Evolutionary conservation across 768 basidiomycete genomes (phyloP).

Genomic region (Cystofilobasidium macerans): DNA sequence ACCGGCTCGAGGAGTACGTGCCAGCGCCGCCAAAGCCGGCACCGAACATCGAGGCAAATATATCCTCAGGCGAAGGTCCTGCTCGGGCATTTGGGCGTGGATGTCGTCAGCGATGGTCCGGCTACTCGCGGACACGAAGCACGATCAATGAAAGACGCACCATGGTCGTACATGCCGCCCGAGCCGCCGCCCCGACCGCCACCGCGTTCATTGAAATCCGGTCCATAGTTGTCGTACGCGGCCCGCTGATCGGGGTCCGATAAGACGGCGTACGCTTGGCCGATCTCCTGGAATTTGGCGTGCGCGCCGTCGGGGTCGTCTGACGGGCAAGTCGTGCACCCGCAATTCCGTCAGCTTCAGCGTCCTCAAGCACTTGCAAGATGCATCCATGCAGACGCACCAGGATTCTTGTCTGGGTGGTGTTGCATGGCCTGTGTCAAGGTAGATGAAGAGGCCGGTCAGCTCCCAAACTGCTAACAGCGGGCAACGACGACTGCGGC

Average conservation of each 20-base stretch:
- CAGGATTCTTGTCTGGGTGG: slow-evolving; percentile 32
- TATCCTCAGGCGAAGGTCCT: slow-evolving; percentile 34
- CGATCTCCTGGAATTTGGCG: slow-evolving; percentile 29
- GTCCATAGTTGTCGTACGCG: slow-evolving; percentile 61
- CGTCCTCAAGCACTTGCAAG: no score
- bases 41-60: slow-evolving; percentile 38
- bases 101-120: no score
- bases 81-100: no score
- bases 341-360: not conserved
- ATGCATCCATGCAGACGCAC: not conserved
- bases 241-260: slow-evolving; percentile 58
- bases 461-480: not conserved
- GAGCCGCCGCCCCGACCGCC: slow-evolving; percentile 32
- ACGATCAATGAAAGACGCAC: not conserved
- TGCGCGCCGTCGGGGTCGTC: slow-evolving; percentile 24
- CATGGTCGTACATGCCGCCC: not conserved
- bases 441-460: not conserved
- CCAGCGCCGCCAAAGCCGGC: slow-evolving; percentile 36
- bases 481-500: no score
- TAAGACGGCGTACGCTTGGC: slow-evolving; percentile 58
- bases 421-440: slow-evolving; percentile 30
- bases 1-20: slow-evolving; percentile 22
- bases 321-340: not conserved
- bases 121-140: not conserved
- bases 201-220: slow-evolving; percentile 44